Base-by-base conservation (phyloP, 2,329 filamentous ascomycete genomes). In the Anisogramma anomala region DNA sequence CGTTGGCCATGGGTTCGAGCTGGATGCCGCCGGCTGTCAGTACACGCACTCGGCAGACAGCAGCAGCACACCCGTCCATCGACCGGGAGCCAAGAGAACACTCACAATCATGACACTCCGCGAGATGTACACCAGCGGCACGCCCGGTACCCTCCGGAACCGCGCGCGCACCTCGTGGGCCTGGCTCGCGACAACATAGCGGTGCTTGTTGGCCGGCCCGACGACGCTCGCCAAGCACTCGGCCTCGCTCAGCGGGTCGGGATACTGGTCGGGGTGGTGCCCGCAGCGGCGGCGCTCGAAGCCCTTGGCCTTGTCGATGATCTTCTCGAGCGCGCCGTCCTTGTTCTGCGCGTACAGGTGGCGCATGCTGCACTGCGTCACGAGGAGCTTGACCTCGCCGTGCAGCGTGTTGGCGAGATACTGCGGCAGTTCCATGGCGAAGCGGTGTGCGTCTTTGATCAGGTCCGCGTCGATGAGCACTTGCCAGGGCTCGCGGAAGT, bases 401-500 rank as follows among this genome's bases (percentile, higher is more conserved):
- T 93, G 85, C 34, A 47, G 34, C 14, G 45, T 47, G 30, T 47
- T 47, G 33, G 41, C 26, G 6, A 47, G 45, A 37, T 47, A 47
- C 34, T 44, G 41, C 15, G 45, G 45, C n/a, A 95, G 68, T 48
- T 94, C 83, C 82, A 95, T 94, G 55, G 89, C 91, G 67, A 84
- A 91, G 36, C 77, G 75, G 50, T 82, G 77, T 17, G 87, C 79
- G 58, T 93, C 85, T 55, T 76, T 72, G 38, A 96, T 74, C 53
- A 96, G 84, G 49, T 87, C 78, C 45, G 85, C 84, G 57, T 94
- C 88, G 47, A 95, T 79, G 32, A 94, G 68, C 38, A 94, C 81
- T 65, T 96, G 91, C 65, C 95, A 96, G 9, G 91, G 87, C 64
- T 91, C 84, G 52, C 88, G 84, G 61, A 95, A 95, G 46, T 83